Conservation (phyloP, 441 rosid genomes). For the Eruca vesicaria region DNA sequence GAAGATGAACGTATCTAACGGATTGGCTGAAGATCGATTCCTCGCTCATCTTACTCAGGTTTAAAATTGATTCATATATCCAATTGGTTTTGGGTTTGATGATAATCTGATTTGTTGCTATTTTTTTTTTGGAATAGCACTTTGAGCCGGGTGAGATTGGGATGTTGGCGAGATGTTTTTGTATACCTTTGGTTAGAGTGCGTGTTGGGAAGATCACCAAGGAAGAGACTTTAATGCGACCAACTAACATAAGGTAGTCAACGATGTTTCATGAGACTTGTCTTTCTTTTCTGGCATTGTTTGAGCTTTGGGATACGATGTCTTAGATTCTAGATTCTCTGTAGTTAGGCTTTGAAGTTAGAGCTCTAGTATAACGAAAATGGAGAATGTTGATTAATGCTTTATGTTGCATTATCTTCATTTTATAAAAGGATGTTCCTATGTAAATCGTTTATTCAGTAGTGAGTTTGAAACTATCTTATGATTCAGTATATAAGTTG, state of each 20-base stretch:
- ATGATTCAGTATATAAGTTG: conserved; percentile 18
- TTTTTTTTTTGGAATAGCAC: too few relatives aligned
- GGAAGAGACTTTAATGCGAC: conserved; percentile 65
- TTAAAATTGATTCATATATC: too few relatives aligned
- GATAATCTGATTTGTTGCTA: too few relatives aligned
- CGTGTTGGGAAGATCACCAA: conserved; percentile 82
- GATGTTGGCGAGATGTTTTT: conserved; percentile 92
- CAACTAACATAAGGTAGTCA: conserved; percentile 67
- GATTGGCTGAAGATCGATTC: too few relatives aligned
- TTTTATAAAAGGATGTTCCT: background rate
- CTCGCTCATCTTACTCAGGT: too few relatives aligned
- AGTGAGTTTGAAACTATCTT: conserved; percentile 37
- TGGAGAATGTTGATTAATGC: background rate
- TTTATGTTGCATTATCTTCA: too few relatives aligned
- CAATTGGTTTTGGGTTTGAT: too few relatives aligned
- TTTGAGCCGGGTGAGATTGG: too few relatives aligned
- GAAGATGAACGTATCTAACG: too few relatives aligned
- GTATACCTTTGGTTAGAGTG: conserved; percentile 81
- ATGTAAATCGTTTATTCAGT: background rate
- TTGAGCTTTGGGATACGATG: background rate
- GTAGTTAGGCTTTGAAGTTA: conserved; percentile 1
- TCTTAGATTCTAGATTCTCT: background rate
- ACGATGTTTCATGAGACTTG: too few relatives aligned
- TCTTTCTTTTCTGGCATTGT: background rate
- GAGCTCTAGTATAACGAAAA: background rate